Evolutionary conservation across 73 alveolate genomes (phyloP), one percentile per base, ranked within the genome.

Genomic region (Breviolum minutum): DNA sequence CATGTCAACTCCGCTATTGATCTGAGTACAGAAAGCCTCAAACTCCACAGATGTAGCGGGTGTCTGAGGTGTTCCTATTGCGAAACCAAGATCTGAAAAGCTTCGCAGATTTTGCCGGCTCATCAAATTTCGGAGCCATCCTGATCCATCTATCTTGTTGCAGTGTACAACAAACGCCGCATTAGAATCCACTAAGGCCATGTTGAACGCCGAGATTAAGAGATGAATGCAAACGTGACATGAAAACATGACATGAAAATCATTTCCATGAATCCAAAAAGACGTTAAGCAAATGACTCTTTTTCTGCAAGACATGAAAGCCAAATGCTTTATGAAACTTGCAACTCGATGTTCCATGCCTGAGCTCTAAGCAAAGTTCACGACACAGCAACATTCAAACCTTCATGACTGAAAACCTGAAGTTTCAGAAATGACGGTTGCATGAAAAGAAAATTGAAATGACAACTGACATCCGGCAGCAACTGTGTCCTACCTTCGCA

Each of bases 81-180:
- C 95, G 48, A 66, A 87, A 0, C 83, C 95, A 4, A 87, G 83
- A 3, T 66, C 68, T 3, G 83, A 32, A 20, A 64, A 87, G 6
- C 70, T n/a, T 10, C 20, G 27, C 27, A 87, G 32, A 13, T 29
- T 26, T 30, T 66, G 63, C 0, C 68, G 68, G 1, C 10, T 11
- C 82, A 87, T 26, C 24, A 64, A 22, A 1, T 20, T 16, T 32
- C 22, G 63, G 84, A 87, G 17, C 30, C 95, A 29, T 7, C 40
- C 48, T 0, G 83, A 16, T 0, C 14, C 54, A 48, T 81, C 95
- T 0, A 87, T 13, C 8, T 87, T 69, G 69, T 87, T 48, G 24
- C 95, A 87, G 10, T 69, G 84, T 29, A n/a, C 62, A 16, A 5
- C 11, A 9, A 87, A 87, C 40, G 95, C 68, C 22, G 95, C 95